phyloP scores from a whole-genome alignment of 2,329 filamentous ascomycete species.

The Aureobasidium zeae region DNA sequence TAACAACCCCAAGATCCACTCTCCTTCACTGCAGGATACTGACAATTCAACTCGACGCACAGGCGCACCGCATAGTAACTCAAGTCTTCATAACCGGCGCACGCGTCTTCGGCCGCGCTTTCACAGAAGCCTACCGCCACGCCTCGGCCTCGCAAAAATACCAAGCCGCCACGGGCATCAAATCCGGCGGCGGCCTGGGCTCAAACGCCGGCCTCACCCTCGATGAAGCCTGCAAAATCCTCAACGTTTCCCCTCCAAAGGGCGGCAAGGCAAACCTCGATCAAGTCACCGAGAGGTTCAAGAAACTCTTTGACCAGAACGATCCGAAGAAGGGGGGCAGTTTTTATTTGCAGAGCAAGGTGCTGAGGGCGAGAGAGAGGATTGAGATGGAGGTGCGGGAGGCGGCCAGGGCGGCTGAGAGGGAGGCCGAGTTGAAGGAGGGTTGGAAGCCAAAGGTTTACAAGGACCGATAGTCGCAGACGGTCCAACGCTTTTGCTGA shows the following conservation, averaged over 20 bases:
- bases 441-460: conserved; percentile 95
- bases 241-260: conserved; percentile 86
- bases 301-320: conserved; percentile 88
- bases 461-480: conserved; percentile 57
- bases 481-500: conserved; percentile 6
- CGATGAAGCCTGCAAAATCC: conserved; percentile 92
- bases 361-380: conserved; percentile 80
- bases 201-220: conserved; percentile 73
- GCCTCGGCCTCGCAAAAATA: conserved; percentile 55
- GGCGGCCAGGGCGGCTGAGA: conserved; percentile 58
- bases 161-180: conserved; percentile 22
- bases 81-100: conserved; percentile 85
- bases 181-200: conserved; percentile 48
- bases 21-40: no score
- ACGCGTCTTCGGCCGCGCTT: conserved; percentile 86
- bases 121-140: conserved; percentile 91
- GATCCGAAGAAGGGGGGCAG: conserved; percentile 92
- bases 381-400: conserved; percentile 79
- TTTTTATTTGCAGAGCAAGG: conserved; percentile 97
- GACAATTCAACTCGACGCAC: conserved; percentile 7
- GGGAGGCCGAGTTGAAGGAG: conserved; percentile 69
- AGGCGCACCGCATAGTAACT: conserved; percentile 92
- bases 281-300: conserved; percentile 76
- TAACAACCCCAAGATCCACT: no score
- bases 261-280: conserved; percentile 69